Conservation (phyloP, 768 basidiomycete genomes). For the Nidula microcarpa region DNA sequence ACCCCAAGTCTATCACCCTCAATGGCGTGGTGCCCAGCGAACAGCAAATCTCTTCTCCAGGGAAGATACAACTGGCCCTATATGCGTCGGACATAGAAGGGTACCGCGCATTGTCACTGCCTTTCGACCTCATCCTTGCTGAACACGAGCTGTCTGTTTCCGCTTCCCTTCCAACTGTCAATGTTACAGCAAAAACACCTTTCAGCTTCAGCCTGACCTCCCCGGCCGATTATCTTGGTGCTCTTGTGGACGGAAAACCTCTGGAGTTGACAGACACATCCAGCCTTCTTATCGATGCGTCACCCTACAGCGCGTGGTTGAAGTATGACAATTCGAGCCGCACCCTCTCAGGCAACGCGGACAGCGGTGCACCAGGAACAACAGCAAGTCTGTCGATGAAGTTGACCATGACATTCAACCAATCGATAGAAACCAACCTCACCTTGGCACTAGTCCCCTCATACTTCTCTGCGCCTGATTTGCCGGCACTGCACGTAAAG, state of each 20-base stretch:
- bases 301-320: constrained; percentile 53
- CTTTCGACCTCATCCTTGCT: constrained; percentile 68
- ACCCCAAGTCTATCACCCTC: constrained; percentile 65
- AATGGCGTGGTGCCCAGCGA: constrained; percentile 70
- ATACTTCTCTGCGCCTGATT: constrained; percentile 57
- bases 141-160: constrained; percentile 61
- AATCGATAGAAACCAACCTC: constrained; percentile 61
- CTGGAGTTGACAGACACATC: constrained; percentile 60
- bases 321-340: constrained; percentile 52
- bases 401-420: constrained; percentile 63
- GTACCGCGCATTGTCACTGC: constrained; percentile 54
- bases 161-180: constrained; percentile 58
- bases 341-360: constrained; percentile 66
- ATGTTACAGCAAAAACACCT: constrained; percentile 56
- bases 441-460: constrained; percentile 67
- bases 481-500: constrained; percentile 54
- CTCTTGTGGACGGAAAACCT: constrained; percentile 58
- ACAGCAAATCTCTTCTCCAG: constrained; percentile 30
- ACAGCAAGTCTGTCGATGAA: constrained; percentile 50
- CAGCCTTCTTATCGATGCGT: constrained; percentile 54
- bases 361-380: constrained; percentile 31
- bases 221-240: constrained; percentile 55
- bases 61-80: constrained; percentile 49
- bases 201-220: constrained; percentile 53
- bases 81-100: constrained; percentile 73